These are phyloP conservation scores for Xerocomellus dryophilus DNA, from an alignment of 768 basidiomycete genomes.

Conservation along the genomic window DNA sequence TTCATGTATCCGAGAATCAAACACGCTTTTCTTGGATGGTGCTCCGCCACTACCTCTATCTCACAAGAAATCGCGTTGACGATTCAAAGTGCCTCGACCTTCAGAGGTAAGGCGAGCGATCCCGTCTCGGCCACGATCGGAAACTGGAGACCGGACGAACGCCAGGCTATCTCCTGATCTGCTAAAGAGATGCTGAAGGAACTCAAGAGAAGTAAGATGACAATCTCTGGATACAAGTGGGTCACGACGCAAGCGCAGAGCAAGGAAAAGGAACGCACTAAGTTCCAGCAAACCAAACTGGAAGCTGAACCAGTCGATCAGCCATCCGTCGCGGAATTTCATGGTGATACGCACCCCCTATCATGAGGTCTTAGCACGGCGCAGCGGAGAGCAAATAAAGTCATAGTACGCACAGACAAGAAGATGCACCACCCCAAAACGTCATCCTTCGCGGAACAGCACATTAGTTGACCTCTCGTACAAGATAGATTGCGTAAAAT, in stretches of 20 bases:
- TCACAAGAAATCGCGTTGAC: neutral
- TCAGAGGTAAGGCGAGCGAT: neutral
- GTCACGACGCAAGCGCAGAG: neutral
- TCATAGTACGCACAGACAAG: neutral
- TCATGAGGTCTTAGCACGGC: neutral
- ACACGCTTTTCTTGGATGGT: neutral
- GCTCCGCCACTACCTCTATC: neutral
- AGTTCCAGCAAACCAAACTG: constrained; percentile 5
- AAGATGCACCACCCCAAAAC: neutral
- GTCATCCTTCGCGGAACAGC: neutral
- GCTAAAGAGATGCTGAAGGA: neutral
- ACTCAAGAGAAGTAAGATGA: neutral
- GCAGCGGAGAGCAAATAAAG: neutral
- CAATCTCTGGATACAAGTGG: neutral
- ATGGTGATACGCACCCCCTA: neutral
- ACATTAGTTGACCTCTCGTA: neutral
- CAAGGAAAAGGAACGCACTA: neutral
- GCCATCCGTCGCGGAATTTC: neutral
- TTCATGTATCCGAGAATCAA: neutral
- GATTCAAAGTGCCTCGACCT: neutral
- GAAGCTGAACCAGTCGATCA: neutral
- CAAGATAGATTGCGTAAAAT: neutral
- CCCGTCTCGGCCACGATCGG: neutral
- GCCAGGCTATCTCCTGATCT: neutral
- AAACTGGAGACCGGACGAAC: constrained; percentile 3